phyloP scores from a whole-genome alignment of 2,329 filamentous ascomycete genomes.

The Neofusicoccum sp. region DNA sequence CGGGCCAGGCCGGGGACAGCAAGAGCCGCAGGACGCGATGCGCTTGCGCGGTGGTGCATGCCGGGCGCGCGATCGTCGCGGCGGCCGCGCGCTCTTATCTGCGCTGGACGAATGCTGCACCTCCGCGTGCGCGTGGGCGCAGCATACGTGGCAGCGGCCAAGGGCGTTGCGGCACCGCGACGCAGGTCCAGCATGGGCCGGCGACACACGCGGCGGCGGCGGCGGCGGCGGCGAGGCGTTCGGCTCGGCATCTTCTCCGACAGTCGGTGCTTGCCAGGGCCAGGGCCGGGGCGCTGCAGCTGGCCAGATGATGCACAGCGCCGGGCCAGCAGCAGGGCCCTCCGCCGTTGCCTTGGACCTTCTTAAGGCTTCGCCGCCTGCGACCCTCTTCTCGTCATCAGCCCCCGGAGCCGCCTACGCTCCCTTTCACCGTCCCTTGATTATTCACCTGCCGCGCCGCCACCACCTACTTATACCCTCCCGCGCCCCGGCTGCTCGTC shows the following conservation, averaged over 20 bases:
- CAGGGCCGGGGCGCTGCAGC: conserved; percentile 6
- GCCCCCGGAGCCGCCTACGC: conserved; percentile 14
- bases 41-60: conserved; percentile 12
- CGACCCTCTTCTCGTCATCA: conserved; percentile 19
- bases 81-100: conserved; percentile 13
- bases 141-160: conserved; percentile 11
- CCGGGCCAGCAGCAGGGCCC: not conserved
- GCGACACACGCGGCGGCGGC: not conserved
- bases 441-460: conserved; percentile 16
- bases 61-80: conserved; percentile 12
- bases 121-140: conserved; percentile 8
- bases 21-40: conserved; percentile 21
- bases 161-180: not conserved
- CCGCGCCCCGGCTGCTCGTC: not conserved
- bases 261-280: conserved; percentile 9
- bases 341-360: conserved; percentile 1
- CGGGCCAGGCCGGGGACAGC: not conserved
- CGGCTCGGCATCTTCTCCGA: conserved; percentile 12
- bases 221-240: conserved; percentile 6
- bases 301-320: conserved; percentile 17
- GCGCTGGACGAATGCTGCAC: conserved; percentile 8
- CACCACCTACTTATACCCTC: conserved; percentile 13
- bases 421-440: conserved; percentile 19
- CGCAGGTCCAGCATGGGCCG: not conserved
- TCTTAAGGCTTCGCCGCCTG: conserved; percentile 9